These are phyloP conservation scores for Aspergillus flavus DNA, from an alignment of 2,329 filamentous ascomycete genomes.

Conservation along the genomic window DNA sequence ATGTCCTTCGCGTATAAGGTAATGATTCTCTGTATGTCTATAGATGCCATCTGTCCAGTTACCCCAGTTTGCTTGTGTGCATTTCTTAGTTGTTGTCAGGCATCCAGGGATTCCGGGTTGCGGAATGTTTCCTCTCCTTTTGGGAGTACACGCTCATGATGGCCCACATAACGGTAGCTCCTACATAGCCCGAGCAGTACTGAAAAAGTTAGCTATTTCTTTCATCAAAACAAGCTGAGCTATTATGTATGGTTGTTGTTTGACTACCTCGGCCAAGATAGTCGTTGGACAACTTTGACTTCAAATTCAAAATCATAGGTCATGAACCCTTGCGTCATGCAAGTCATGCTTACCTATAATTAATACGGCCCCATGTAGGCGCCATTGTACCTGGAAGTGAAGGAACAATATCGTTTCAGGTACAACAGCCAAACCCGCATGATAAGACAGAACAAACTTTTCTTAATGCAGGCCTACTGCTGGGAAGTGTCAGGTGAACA, in stretches of 20 bases:
- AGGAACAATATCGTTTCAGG: not conserved
- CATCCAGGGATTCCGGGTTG: not conserved
- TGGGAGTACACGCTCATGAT: not conserved
- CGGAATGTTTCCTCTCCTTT: not conserved
- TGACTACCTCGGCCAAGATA: not conserved
- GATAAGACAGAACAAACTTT: not conserved
- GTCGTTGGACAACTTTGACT: not conserved
- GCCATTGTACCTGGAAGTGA: not conserved
- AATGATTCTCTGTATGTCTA: not conserved
- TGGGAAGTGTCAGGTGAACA: not conserved
- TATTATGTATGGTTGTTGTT: not conserved
- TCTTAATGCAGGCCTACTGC: not conserved
- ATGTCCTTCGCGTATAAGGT: not conserved
- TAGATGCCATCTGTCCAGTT: too few species aligned
- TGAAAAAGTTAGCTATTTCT: not conserved
- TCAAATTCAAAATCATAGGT: not conserved
- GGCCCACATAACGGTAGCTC: not conserved
- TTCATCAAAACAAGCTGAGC: not conserved
- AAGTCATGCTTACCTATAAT: not conserved
- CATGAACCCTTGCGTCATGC: not conserved
- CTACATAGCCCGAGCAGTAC: not conserved
- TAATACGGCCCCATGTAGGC: not conserved
- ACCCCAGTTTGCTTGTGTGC: not conserved
- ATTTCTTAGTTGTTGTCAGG: not conserved
- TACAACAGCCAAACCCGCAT: too few species aligned